Evolutionary conservation across 2,329 filamentous ascomycete genomes (phyloP), one percentile per base, ranked within the genome.

Genomic region (Diaporthe caulivora): DNA sequence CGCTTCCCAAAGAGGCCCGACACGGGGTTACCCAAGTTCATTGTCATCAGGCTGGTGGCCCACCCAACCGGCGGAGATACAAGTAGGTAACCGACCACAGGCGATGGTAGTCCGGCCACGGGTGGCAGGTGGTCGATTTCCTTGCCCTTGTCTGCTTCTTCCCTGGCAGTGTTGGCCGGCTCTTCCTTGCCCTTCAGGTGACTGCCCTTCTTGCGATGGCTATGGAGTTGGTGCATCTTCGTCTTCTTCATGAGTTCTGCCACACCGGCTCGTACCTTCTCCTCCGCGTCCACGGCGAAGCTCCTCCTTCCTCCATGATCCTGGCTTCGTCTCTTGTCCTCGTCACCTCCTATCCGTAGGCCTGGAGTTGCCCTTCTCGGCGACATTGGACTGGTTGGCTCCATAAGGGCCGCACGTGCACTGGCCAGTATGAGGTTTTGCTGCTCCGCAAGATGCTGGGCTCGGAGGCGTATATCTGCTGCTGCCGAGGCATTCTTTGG

Each of bases 381-480:
- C 6, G 82, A 81, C 34, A 75, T 75, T 37, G 80, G 75, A 18
- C 75, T 75, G 13, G 78, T 79, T 3, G 75, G 76, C 70, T 80
- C 79, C 31, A 77, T 60, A 67, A 79, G 82, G 3, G 80, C 81
- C 7, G 80, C 79, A 7, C 82, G 82, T 24, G 80, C 79, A 47
- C 81, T 82, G 0, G 78, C 81, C 60, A 86, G 83, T 21, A 87
- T 84, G 1, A 83, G 80, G 68, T 87, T 91, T 76, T 92, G 91
- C 76, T 92, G 88, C 34, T 87, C 86, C 1, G 93, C 92, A 8
- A 97, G 85, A 73, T 91, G 89, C 57, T 89, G 86, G 0, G 95
- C 95, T 58, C 92, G 90, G 0, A 92, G 84, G 2, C 92, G 86
- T 62, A 97, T 93, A 77, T 95, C 92, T 18, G 91, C 88, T 0